A percentile compares a stretch with the other conserved stretches of the same genome.
Conservation (phyloP, 106 monocot species). For the Dioscorea dumetorum region DNA sequence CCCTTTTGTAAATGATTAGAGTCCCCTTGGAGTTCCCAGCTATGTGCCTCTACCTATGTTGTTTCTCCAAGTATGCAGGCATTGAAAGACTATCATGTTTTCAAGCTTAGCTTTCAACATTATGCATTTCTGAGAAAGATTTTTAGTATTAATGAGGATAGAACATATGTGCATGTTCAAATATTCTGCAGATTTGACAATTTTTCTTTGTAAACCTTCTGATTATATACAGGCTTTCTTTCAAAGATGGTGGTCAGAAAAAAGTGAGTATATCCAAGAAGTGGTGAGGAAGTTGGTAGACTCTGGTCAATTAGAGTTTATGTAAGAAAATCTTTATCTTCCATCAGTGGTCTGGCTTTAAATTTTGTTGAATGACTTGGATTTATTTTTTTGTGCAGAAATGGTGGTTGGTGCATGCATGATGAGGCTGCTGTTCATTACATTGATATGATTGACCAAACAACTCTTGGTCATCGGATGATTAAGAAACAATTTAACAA, state of each 20-base stretch:
- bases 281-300: slow-evolving; percentile 34
- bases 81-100: too few species aligned
- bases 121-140: too few species aligned
- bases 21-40: too few species aligned
- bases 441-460: slow-evolving; percentile 68
- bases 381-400: slow-evolving; percentile 16
- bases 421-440: slow-evolving; percentile 60
- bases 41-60: too few species aligned
- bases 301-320: slow-evolving; percentile 67
- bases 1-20: too few species aligned
- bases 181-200: too few species aligned
- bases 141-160: too few species aligned
- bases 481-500: slow-evolving; percentile 52
- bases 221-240: slow-evolving; percentile 46
- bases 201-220: too few species aligned
- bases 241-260: slow-evolving; percentile 62
- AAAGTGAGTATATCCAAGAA: slow-evolving; percentile 29
- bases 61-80: too few species aligned
- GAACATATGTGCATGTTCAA: too few species aligned
- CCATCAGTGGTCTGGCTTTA: background rate
- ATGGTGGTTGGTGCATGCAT: slow-evolving; percentile 65
- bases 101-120: too few species aligned
- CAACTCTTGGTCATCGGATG: slow-evolving; percentile 54
- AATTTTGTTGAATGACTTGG: background rate
- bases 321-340: slow-evolving; percentile 18